Evolutionary conservation across 163 green algal species (phyloP), one percentile per base, ranked within the genome.

Genomic region (Prototheca cutis): DNA sequence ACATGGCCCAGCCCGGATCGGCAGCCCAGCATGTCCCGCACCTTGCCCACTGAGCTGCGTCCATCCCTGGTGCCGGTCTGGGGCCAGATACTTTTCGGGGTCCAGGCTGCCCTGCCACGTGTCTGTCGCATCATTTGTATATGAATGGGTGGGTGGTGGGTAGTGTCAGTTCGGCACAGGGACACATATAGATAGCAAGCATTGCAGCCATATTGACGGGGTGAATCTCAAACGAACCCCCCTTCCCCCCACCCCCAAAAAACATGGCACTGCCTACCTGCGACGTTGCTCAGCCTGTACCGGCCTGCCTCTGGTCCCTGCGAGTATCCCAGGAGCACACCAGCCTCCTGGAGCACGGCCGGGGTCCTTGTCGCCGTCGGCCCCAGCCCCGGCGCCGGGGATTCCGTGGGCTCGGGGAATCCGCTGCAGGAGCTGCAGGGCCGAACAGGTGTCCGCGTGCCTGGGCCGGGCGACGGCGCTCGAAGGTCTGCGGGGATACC

Each of bases 1-100:
- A 45, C 13, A 13, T 45, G 8, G 13, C 36, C 36, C n/a, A n/a
- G n/a, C n/a, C n/a, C n/a, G n/a, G n/a, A n/a, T n/a, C n/a, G n/a
- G n/a, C n/a, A n/a, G n/a, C n/a, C n/a, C n/a, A n/a, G 4, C 33
- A 17, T 17, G 18, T 32, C 4, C 48, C 24, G 19, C 23, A 60
- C 19, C 62, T 36, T 58, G 54, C n/a, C 21, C 31, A 4, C 54
- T 33, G 27, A 63, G 55, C 49, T 42, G 39, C 24, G 74, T 76
- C 80, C 82, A 88, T 55, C 89, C 80, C 0, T 71, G 66, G 58
- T 91, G 84, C 2, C 84, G 67, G 15, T 75, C 71, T 0, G 76
- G 66, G 5, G 54, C 68, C 53, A 91, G 61, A 55, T 87, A 84
- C 59, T 76, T 67, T 23, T 74, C 70, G 2, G 75, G 79, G 60